Evolutionary conservation across 2,329 filamentous ascomycete genomes (phyloP).

Genomic region (Paracorniculantispora psalliotae): DNA sequence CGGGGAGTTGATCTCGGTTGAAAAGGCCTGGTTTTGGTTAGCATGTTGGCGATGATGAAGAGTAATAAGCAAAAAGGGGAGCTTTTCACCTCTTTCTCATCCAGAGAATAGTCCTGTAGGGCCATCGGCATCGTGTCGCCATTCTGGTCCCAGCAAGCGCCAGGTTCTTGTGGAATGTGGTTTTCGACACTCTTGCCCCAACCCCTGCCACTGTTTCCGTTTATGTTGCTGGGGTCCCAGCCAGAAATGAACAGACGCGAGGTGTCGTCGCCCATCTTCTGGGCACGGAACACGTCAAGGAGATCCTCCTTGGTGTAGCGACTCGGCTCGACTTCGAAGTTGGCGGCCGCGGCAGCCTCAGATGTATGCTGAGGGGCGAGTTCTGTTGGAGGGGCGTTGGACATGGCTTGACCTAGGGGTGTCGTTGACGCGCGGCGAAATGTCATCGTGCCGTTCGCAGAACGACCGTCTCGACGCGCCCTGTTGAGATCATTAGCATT

Average conservation of each 20-base stretch:
- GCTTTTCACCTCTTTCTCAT: conserved; percentile 54
- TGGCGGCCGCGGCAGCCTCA: conserved; percentile 29
- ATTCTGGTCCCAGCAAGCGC: conserved; percentile 81
- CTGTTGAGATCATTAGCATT: conserved; percentile 30
- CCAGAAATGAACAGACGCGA: conserved; percentile 65
- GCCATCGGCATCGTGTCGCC: conserved; percentile 68
- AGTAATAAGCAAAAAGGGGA: neutral
- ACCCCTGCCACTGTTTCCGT: conserved; percentile 55
- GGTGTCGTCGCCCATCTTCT: conserved; percentile 47
- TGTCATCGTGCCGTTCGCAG: conserved; percentile 58
- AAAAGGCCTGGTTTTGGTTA: conserved; percentile 58
- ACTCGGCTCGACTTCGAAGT: conserved; percentile 37
- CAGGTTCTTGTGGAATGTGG: conserved; percentile 73
- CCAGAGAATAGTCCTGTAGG: conserved; percentile 61
- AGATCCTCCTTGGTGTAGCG: conserved; percentile 78
- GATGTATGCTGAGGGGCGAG: conserved; percentile 35
- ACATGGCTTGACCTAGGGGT: conserved; percentile 40
- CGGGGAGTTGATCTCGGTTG: conserved; percentile 85
- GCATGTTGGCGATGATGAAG: neutral
- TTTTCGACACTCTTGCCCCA: conserved; percentile 78
- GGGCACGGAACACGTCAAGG: conserved; percentile 62
- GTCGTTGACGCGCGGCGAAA: conserved; percentile 61
- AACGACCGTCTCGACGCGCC: conserved; percentile 53
- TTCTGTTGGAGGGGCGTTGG: conserved; percentile 32
- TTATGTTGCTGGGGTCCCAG: conserved; percentile 73